These are phyloP conservation scores for Ormosia semicastrata DNA, from an alignment of 306 rosid species.

Conservation along the genomic window DNA sequence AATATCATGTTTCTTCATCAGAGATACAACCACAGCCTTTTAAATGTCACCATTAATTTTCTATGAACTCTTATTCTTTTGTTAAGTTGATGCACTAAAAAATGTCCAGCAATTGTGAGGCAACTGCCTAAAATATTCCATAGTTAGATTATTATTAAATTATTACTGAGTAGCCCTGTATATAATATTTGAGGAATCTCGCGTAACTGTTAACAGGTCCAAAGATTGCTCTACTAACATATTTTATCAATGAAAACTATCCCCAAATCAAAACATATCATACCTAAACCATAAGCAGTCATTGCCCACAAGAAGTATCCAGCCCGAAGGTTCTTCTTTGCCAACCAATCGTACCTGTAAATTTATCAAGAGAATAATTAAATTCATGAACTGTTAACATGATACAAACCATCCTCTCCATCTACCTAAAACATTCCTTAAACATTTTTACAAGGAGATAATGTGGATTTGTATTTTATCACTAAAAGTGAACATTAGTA, in stretches of 20 bases:
- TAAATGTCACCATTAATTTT: background rate
- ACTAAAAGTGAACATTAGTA: background rate
- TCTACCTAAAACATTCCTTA: conserved; percentile 4
- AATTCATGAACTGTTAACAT: conserved; percentile 10
- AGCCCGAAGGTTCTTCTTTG: conserved; percentile 70
- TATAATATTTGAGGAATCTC: background rate
- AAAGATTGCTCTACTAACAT: background rate
- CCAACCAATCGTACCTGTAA: conserved; percentile 91
- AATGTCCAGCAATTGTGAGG: background rate
- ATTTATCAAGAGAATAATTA: conserved; percentile 21
- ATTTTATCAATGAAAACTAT: background rate
- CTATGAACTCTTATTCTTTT: background rate
- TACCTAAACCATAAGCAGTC: conserved; percentile 98
- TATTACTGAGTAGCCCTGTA: background rate
- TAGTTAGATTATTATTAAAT: background rate
- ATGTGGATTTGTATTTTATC: background rate
- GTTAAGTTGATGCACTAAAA: background rate
- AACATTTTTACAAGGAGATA: conserved; percentile 11
- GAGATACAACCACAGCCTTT: background rate
- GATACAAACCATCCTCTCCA: background rate
- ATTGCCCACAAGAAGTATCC: conserved; percentile 98
- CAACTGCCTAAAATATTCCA: background rate
- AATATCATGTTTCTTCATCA: background rate
- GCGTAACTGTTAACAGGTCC: background rate
- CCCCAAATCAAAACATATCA: conserved; percentile 24